phyloP scores from a whole-genome alignment of 352 stramenopile genomes.

The Phytophthora melonis region DNA sequence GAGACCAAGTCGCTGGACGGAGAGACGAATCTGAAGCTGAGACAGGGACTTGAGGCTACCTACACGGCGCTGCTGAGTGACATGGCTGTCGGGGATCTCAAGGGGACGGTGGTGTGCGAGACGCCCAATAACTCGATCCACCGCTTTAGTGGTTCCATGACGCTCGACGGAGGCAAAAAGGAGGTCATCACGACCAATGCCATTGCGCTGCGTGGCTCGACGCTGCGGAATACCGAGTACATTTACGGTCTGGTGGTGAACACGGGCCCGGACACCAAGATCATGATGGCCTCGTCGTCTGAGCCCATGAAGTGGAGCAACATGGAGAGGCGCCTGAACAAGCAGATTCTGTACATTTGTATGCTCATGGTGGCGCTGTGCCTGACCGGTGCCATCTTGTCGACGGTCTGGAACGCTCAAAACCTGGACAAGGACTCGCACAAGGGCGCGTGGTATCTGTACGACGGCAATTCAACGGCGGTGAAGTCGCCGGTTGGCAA shows the following conservation, averaged over 20 bases:
- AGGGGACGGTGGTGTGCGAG: conserved; percentile 80
- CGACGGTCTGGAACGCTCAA: conserved; percentile 71
- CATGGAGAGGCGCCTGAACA: conserved; percentile 85
- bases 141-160: conserved; percentile 90
- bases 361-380: conserved; percentile 83
- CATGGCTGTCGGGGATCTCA: conserved; percentile 56
- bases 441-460: conserved; percentile 79
- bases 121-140: conserved; percentile 93
- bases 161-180: conserved; percentile 60
- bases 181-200: conserved; percentile 84
- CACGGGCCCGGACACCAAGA: conserved; percentile 91
- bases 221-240: conserved; percentile 92
- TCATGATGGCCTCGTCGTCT: conserved; percentile 89
- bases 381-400: conserved; percentile 67
- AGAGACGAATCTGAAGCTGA: conserved; percentile 94
- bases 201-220: conserved; percentile 89
- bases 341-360: conserved; percentile 89
- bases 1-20: conserved; percentile 95
- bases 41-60: conserved; percentile 80
- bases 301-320: conserved; percentile 91
- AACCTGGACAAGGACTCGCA: conserved; percentile 55
- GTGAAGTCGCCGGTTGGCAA: conserved; percentile 70
- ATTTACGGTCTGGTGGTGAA: conserved; percentile 94
- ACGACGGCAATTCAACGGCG: conserved; percentile 53
- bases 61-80: conserved; percentile 75